Conservation (phyloP, 106 monocot species). For the Hemerocallis citrina region DNA sequence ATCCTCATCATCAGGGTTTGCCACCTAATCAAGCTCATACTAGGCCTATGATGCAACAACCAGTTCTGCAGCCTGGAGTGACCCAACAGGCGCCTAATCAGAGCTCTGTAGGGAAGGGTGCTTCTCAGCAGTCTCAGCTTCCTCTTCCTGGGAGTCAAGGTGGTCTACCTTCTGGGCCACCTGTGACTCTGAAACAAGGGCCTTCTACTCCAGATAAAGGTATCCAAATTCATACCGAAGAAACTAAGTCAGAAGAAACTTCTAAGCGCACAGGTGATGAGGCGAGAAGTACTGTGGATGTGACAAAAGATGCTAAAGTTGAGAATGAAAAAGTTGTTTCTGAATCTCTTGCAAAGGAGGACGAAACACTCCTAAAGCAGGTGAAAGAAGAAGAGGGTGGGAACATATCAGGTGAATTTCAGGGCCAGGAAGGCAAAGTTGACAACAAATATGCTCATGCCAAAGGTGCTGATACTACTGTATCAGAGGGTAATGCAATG, state of each 20-base stretch:
- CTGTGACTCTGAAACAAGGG: constrained; percentile 1
- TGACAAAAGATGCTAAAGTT: constrained; percentile 3
- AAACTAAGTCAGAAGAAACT: constrained; percentile 13
- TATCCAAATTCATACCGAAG: constrained; percentile 10
- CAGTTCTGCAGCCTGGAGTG: constrained; percentile 10
- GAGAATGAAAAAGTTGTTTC: constrained; percentile 2
- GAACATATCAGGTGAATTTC: neutral
- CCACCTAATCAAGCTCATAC: constrained; percentile 14
- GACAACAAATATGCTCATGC: neutral
- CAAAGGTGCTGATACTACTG: neutral
- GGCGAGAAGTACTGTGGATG: constrained; percentile 5
- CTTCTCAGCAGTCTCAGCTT: neutral
- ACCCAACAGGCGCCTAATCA: no score
- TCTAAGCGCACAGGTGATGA: constrained; percentile 6
- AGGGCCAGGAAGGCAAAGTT: neutral
- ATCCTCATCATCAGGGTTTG: constrained; percentile 12
- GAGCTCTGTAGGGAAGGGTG: no score
- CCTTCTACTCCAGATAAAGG: constrained; percentile 16
- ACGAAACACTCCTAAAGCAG: no score
- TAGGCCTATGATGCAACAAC: constrained; percentile 5
- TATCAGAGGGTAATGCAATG: neutral
- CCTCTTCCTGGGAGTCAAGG: constrained; percentile 15
- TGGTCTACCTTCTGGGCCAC: neutral
- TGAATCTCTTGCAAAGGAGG: constrained; percentile 7
- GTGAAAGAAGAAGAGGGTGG: constrained; percentile 12